Evolutionary conservation across 2,329 filamentous ascomycete genomes (phyloP), one percentile per base, ranked within the genome.

Genomic region (Penicillium sp.): DNA sequence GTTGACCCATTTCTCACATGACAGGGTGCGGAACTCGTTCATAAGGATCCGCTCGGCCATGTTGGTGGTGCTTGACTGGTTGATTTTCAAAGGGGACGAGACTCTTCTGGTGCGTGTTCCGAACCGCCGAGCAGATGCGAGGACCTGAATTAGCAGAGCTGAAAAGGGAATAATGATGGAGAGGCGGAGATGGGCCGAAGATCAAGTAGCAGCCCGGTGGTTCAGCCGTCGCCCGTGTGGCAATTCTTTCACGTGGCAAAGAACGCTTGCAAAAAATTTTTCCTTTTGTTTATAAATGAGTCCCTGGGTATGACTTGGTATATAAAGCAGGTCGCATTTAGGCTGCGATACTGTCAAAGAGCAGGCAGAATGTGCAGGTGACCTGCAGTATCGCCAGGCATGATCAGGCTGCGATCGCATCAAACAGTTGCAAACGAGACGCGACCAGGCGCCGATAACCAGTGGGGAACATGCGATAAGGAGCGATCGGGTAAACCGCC

Each of bases 1-100:
- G 68, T 94, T 87, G 18, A 96, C 89, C 94, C 94, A 99, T 74
- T 91, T 92, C 82, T 97, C 93, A 76, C 95, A 92, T 55, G 86
- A 83, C 41, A 98, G 84, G 46, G 85, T 83, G 76, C 90, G 89
- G 79, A 91, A 87, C 82, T 98, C 94, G 67, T 89, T 89, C 90
- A 96, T 92, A 56, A 98, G 83, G 53, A 96, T 89, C 70, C 91
- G 88, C 77, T 93, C 89, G 37, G 90, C 88, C 78, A 80, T 80
- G 57, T 52, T 60, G 60, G 59, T 14, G 22, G 6, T 4, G 24
- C 7, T 46, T 14, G 24, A n/a, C 16, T 31, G 43, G 31, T 31
- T 14, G 22, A 9, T n/a, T 31, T 31, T 16, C 24, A 3, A 3
- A 14, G 10, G 18, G 13, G 10, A 31, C 43, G 27, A 2, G 22